These are phyloP conservation scores for Alnus rubra DNA, from an alignment of 306 rosid species.

Conservation along the genomic window DNA sequence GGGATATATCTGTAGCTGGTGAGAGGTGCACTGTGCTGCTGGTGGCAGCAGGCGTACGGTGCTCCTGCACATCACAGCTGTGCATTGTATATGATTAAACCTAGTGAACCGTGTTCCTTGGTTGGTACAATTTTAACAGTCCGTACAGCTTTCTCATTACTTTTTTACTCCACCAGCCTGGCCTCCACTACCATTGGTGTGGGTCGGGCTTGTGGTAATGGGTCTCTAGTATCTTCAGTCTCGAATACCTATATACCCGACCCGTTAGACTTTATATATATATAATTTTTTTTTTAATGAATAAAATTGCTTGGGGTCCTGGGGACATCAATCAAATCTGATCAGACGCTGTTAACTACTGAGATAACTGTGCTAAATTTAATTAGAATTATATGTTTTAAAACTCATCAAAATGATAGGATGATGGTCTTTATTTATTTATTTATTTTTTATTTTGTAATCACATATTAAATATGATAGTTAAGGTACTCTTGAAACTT, in stretches of 20 bases:
- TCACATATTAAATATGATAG: no score
- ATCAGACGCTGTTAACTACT: no score
- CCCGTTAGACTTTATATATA: not conserved
- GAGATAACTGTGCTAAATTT: no score
- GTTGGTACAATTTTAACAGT: not conserved
- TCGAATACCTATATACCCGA: not conserved
- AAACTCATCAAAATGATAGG: no score
- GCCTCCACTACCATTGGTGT: not conserved
- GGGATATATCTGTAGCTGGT: not conserved
- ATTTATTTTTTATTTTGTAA: no score
- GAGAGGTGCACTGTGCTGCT: not conserved
- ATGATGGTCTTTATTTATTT: no score
- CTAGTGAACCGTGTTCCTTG: conserved; percentile 16
- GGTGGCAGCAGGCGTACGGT: conserved; percentile 15
- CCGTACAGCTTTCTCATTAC: not conserved
- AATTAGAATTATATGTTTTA: no score
- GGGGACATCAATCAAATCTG: no score
- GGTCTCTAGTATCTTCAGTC: not conserved
- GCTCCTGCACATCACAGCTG: conserved; percentile 1
- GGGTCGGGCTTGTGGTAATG: not conserved
- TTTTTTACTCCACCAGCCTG: conserved; percentile 22
- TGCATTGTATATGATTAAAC: not conserved
- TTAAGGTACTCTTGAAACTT: no score
- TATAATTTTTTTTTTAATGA: no score
- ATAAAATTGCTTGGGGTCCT: no score